Evolutionary conservation across 1,139 yeast genomes (phyloP), one percentile per base, ranked within the genome.

Genomic region (Sugiyamaella paludigena): DNA sequence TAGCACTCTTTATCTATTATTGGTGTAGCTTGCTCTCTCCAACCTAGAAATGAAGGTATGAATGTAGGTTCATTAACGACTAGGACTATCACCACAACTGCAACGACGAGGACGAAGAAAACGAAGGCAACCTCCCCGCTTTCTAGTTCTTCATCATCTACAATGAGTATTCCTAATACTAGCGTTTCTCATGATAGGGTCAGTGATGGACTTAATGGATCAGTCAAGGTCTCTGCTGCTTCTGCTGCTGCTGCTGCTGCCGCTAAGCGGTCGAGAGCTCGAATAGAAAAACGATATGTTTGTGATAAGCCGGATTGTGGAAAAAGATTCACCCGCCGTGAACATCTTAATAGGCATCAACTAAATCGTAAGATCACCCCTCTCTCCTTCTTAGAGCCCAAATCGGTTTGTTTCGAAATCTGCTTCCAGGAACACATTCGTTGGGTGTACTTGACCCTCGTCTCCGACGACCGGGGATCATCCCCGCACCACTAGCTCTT

Each of bases 271-370:
- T 36, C 46, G 12, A 33, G 46, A 28, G 40, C 40, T 36, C 16
- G 69, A 7, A 58, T 65, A 6, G 65, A 59, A 33, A 65, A 66
- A 51, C 54, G 56, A 28, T 69, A 61, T 53, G 61, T 43, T n/a
- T 82, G 87, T 60, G 72, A 73, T 13, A 77, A 73, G 60, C 75
- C 77, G 37, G 75, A 73, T 34, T 82, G 87, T 62, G 81, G 79
- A 9, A 82, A 81, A 65, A 74, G 74, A 54, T 82, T 82, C 60
- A 80, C 86, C 1, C 70, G 87, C 51, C 59, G 68, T 5, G 77
- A 73, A 53, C 77, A 73, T 54, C 61, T 73, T 10, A 56, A 63
- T 5, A 57, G 77, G 33, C 77, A 73, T 49, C 67, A 64, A 51
- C 57, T 65, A 27, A 70, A 66, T 50, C 76, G 46, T 43, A 36